A percentile compares a stretch with the other conserved stretches of the same genome.
phyloP scores from a whole-genome alignment of 192 early-diverging fungal genomes.

The Irineochytrium annulatum region DNA sequence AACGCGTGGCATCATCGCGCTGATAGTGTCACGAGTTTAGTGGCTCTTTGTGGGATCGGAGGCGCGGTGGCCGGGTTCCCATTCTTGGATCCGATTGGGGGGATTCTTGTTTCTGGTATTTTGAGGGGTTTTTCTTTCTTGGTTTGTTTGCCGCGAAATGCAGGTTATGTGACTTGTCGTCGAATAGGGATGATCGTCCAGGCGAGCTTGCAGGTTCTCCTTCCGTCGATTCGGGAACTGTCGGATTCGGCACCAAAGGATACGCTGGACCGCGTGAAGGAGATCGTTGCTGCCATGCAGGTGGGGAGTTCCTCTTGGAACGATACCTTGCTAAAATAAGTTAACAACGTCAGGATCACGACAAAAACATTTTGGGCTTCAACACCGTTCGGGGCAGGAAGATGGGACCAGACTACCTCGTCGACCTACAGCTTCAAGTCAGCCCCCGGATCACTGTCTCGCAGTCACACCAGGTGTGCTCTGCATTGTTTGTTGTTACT shows the following conservation, averaged over 20 bases:
- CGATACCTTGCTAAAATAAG: no score
- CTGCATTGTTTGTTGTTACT: no score
- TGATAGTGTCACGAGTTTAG: slow-evolving; percentile 68
- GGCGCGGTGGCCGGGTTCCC: slow-evolving; percentile 69
- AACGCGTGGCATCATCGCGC: slow-evolving; percentile 88
- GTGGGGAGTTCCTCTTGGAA: no score
- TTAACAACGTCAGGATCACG: slow-evolving; percentile 16
- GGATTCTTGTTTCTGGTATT: slow-evolving; percentile 63
- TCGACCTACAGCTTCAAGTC: slow-evolving; percentile 51
- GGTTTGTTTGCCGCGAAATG: not conserved
- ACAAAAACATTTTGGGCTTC: slow-evolving; percentile 41
- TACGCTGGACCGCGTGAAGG: not conserved
- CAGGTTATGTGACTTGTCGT: not conserved
- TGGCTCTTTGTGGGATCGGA: slow-evolving; percentile 69
- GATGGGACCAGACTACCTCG: slow-evolving; percentile 51
- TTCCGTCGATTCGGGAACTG: slow-evolving; percentile 49
- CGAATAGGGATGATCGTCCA: slow-evolving; percentile 52
- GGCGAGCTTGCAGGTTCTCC: slow-evolving; percentile 52
- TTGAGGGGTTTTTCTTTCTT: not conserved
- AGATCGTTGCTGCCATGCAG: no score
- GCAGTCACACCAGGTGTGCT: slow-evolving; percentile 39
- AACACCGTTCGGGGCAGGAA: slow-evolving; percentile 48
- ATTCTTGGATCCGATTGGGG: slow-evolving; percentile 72
- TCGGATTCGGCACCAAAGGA: slow-evolving; percentile 37
- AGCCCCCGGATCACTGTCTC: slow-evolving; percentile 42